Base-by-base conservation (phyloP, 2,329 filamentous ascomycete genomes). In the Phialocephala sp. region DNA sequence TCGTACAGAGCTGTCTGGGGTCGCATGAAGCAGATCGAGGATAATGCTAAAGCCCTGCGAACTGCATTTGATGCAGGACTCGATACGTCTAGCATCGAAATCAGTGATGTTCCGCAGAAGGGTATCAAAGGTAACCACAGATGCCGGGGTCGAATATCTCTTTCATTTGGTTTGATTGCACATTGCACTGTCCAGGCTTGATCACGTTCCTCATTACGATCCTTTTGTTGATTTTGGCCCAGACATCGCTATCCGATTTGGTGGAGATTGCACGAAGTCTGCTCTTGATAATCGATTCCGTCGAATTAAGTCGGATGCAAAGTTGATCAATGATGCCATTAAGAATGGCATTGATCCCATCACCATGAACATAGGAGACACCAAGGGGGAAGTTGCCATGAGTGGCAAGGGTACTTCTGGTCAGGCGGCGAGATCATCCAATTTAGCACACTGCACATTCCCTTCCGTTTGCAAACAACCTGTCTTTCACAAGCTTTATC, bases 261-360 rank as follows among this genome's bases (percentile, higher is more conserved):
- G 79, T 32, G 73, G 75, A 12, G 77, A 76, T 52, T 73, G 74
- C 8, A 79, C 78, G 5, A 70, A 63, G 3, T 73, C 73, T 58
- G 73, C 78, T 9, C 65, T 80, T 35, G 76, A 80, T 22, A 80
- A 80, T 59, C 75, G 79, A 43, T 73, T 80, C 50, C 76, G 78
- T n/a, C 74, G 75, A 15, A 72, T 80, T 68, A 80, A 79, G 70
- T 72, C 75, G 52, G 75, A 80, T 54, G 77, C 76, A 8, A 78
- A 77, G 65, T 66, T 76, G 62, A 79, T 81, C 61, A 72, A 71
- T 22, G 60, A 70, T 27, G 77, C 72, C 22, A 41, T 79, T n/a
- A 59, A 59, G 3, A 62, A 71, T 5, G 72, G 72, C 14, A 65
- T 75, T 57, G 78, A 81, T 66, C 78, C 79, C 3, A 77, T 76